Evolutionary conservation across 139 green algal species (phyloP).

Genomic region (Eudorina sp.): DNA sequence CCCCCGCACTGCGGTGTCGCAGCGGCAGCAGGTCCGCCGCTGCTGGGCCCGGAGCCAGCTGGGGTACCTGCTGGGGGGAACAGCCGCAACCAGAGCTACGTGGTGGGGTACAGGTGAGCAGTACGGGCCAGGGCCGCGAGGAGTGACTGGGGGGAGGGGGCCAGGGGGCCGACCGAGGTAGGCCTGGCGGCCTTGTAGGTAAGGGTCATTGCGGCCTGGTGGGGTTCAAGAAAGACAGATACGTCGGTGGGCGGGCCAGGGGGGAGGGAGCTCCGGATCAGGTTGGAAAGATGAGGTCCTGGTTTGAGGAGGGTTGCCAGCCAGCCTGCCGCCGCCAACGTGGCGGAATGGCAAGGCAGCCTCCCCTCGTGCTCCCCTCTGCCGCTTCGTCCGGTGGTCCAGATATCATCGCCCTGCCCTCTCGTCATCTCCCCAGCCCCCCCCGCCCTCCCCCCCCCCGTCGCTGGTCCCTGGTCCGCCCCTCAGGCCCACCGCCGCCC

Average conservation of each 20-base stretch:
- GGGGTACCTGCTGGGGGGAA: slow-evolving; percentile 30
- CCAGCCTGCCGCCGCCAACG: neutral
- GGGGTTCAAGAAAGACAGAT: too few species aligned
- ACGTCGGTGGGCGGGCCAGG: too few species aligned
- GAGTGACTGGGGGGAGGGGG: neutral
- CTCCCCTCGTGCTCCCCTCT: neutral
- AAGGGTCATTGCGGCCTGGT: too few species aligned
- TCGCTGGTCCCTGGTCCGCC: neutral
- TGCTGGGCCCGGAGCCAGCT: slow-evolving; percentile 34
- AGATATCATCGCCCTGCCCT: neutral
- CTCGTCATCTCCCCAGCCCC: neutral
- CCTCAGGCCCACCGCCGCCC: neutral
- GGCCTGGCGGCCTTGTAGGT: too few species aligned
- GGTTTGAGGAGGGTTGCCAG: neutral
- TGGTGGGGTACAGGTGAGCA: slow-evolving; percentile 30
- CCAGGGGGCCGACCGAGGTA: neutral
- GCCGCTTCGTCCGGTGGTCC: neutral
- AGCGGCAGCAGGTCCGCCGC: neutral
- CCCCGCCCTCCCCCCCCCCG: neutral
- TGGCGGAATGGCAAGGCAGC: neutral
- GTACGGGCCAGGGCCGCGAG: neutral
- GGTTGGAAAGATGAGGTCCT: neutral
- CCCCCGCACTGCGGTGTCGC: neutral
- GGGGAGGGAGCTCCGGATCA: neutral
- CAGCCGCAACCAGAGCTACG: slow-evolving; percentile 22